phyloP scores from a whole-genome alignment of 768 basidiomycete genomes.

The Agrocybe praecox region DNA sequence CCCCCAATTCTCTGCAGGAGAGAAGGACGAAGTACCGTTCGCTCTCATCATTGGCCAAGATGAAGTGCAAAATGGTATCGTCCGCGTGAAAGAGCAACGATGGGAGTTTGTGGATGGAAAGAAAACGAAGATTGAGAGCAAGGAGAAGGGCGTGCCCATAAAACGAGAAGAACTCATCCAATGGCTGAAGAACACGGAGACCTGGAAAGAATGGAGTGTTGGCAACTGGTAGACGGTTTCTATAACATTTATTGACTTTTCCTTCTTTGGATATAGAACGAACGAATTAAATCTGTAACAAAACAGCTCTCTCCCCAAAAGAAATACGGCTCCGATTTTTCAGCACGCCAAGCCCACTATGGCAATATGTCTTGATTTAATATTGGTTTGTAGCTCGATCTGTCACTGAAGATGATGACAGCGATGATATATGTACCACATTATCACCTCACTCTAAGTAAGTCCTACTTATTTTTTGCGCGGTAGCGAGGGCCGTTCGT shows the following conservation, averaged over 20 bases:
- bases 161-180: slow-evolving; percentile 59
- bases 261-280: background rate
- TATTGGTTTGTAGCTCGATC: too few relatives aligned
- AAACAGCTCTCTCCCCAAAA: too few relatives aligned
- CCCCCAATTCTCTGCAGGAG: slow-evolving; percentile 87
- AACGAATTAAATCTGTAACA: too few relatives aligned
- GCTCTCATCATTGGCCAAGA: slow-evolving; percentile 89
- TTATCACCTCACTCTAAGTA: too few relatives aligned
- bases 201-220: slow-evolving; percentile 45
- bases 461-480: too few relatives aligned
- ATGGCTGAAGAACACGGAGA: slow-evolving; percentile 59
- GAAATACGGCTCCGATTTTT: too few relatives aligned
- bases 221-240: slow-evolving; percentile 25
- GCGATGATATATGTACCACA: too few relatives aligned
- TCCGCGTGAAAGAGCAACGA: slow-evolving; percentile 89
- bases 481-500: too few relatives aligned
- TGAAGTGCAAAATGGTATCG: slow-evolving; percentile 82
- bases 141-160: slow-evolving; percentile 68
- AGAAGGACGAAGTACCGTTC: slow-evolving; percentile 91
- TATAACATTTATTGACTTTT: background rate
- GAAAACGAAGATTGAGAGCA: slow-evolving; percentile 65
- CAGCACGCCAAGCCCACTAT: too few relatives aligned
- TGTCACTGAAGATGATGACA: too few relatives aligned
- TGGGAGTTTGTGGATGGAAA: slow-evolving; percentile 77
- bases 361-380: too few relatives aligned